Percentiles rank a stretch among this genome's conserved stretches.
Conservation (phyloP, 768 basidiomycete species). For the Chalciporus chontae region DNA sequence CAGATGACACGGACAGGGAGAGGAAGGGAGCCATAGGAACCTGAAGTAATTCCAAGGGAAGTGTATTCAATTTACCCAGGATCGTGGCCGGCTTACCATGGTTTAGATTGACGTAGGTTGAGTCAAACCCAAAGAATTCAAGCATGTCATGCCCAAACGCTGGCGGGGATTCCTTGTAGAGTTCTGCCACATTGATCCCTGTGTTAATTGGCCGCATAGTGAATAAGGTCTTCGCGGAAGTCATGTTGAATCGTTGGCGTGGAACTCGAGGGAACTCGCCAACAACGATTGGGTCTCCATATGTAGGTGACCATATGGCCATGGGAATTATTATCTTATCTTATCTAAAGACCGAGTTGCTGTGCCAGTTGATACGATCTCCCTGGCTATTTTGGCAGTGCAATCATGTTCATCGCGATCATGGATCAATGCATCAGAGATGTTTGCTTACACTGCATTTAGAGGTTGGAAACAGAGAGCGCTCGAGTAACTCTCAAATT, state of each 20-base stretch:
- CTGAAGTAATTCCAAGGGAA: constrained; percentile 29
- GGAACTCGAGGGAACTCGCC: background rate
- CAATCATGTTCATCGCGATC: too few relatives aligned
- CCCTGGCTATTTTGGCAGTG: too few relatives aligned
- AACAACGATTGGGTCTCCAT: too few relatives aligned
- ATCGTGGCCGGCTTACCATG: constrained; percentile 41
- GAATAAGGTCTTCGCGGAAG: background rate
- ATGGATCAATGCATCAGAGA: too few relatives aligned
- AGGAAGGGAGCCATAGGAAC: constrained; percentile 58
- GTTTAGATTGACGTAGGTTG: constrained; percentile 63
- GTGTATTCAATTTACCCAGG: background rate
- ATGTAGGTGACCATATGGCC: too few relatives aligned
- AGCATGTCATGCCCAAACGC: constrained; percentile 55
- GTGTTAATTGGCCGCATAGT: background rate
- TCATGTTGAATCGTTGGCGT: background rate
- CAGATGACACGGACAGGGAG: constrained; percentile 47
- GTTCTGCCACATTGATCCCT: background rate
- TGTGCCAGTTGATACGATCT: too few relatives aligned
- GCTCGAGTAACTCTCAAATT: too few relatives aligned
- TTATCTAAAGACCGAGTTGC: too few relatives aligned
- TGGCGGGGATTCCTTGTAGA: constrained; percentile 32
- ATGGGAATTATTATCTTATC: too few relatives aligned
- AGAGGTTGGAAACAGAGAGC: too few relatives aligned
- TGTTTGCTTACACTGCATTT: too few relatives aligned
- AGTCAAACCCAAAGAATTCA: constrained; percentile 54